Base-by-base conservation (phyloP, 148 eudicot genomes). In the Simmondsia chinensis region DNA sequence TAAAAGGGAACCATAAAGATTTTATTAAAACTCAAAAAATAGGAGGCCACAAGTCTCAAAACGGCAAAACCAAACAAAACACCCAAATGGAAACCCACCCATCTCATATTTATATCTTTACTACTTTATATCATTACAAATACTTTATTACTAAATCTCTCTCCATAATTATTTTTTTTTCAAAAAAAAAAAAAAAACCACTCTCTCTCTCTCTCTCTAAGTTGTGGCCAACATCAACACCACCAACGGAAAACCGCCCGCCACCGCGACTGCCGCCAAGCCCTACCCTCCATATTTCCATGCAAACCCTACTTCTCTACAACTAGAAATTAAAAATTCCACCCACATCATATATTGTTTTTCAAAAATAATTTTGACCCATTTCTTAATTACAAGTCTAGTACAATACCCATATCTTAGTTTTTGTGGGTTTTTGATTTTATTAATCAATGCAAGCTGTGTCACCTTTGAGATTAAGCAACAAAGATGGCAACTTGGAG, bases 371-470 rank as follows among this genome's bases (percentile, higher is more conserved):
- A n/a, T n/a, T n/a, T n/a, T n/a, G n/a, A n/a, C n/a, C n/a, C n/a
- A n/a, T 13, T 34, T 48, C 33, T 14, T 26, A 1, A 11, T 17
- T 22, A 12, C 4, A 20, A 28, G 3, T 10, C 24, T 7, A 16
- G 21, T 18, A 6, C 19, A 14, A n/a, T 2, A 9, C 6, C 23
- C 25, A 17, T 7, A 13, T 8, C 9, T 35, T 13, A 43, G 27
- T 19, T 33, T 7, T 2, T 18, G 13, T 32, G 17, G 14, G 8
- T 16, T 28, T 28, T 46, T 17, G 63, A n/a, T n/a, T n/a, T n/a
- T n/a, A n/a, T n/a, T n/a, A n/a, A n/a, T n/a, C 51, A 66, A 76
- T 76, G 79, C 70, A 72, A 17, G 68, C 68, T 5, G 25, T 72
- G 38, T 64, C 77, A 22, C 63, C 74, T 41, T 46, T 64, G 27